Conservation (phyloP, 2,329 filamentous ascomycete genomes). For the Alternaria burnsii region DNA sequence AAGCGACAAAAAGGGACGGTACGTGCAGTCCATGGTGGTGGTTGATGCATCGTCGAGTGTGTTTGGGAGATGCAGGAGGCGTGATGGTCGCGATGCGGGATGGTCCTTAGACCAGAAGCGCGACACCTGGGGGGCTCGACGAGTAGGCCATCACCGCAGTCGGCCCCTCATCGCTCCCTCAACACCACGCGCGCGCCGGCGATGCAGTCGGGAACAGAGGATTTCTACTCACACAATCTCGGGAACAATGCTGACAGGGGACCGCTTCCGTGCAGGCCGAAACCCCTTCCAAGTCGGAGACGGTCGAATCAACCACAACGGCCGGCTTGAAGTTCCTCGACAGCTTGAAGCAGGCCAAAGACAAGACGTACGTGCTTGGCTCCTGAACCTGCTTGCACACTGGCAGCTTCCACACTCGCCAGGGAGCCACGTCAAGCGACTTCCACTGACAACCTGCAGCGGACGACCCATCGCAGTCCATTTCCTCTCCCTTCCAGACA, state of each 20-base stretch:
- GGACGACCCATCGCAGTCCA: constrained; percentile 77
- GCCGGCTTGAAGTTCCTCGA: constrained; percentile 78
- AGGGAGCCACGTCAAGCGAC: not conserved
- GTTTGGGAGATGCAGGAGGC: constrained; percentile 26
- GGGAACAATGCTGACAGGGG: constrained; percentile 37
- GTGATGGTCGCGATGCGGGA: constrained; percentile 41
- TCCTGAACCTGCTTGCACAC: constrained; percentile 4
- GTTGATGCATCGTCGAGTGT: constrained; percentile 33
- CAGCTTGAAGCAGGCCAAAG: constrained; percentile 76
- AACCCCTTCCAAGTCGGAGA: constrained; percentile 58
- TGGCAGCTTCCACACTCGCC: constrained; percentile 3
- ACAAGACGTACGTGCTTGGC: constrained; percentile 74
- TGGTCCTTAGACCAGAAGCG: constrained; percentile 39
- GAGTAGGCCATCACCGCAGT: constrained; percentile 39
- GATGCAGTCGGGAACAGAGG: constrained; percentile 22
- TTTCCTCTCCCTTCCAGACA: constrained; percentile 76
- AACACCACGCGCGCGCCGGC: constrained; percentile 39
- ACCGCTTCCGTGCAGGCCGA: constrained; percentile 38
- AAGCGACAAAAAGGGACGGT: constrained; percentile 69
- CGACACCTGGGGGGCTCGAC: constrained; percentile 48
- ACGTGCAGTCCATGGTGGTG: constrained; percentile 52
- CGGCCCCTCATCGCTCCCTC: constrained; percentile 38
- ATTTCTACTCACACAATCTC: not conserved
- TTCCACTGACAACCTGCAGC: constrained; percentile 46
- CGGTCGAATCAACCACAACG: constrained; percentile 72